Conservation (phyloP, 164 flowering plant species). For the Warburgia ugandensis region DNA sequence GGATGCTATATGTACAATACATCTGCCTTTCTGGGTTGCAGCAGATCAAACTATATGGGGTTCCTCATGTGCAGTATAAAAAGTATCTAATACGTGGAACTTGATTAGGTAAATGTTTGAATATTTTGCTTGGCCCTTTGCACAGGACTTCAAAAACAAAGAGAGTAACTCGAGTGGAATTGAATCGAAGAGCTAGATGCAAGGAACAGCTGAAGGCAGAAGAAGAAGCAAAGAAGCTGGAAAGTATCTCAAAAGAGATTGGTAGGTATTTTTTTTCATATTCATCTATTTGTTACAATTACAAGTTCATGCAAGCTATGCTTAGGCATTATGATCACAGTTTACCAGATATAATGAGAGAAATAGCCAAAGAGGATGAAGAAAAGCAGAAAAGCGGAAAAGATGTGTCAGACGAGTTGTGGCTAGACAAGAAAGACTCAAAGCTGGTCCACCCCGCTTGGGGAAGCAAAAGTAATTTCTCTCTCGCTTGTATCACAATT, state of each 20-base stretch:
- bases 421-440: constrained; percentile 72
- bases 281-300: not conserved
- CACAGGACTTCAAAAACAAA: constrained; percentile 47
- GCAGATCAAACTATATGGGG: too few relatives aligned
- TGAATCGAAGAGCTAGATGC: constrained; percentile 67
- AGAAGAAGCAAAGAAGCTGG: constrained; percentile 50
- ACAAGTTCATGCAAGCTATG: not conserved
- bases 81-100: not conserved
- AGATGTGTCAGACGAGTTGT: constrained; percentile 56
- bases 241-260: constrained; percentile 56
- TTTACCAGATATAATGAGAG: constrained; percentile 66
- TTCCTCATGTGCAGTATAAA: not conserved
- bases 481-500: too few relatives aligned
- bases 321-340: too few relatives aligned
- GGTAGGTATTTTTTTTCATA: constrained; percentile 41
- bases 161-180: constrained; percentile 66
- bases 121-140: not conserved
- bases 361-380: constrained; percentile 82
- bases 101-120: not conserved
- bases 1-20: too few relatives aligned
- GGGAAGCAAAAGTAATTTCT: constrained; percentile 72
- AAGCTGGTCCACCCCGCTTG: constrained; percentile 78
- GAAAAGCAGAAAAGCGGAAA: constrained; percentile 69
- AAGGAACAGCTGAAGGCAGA: constrained; percentile 56
- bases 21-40: too few relatives aligned